Conservation (phyloP, 179 eudicot genomes). For the Spergularia azorica region DNA sequence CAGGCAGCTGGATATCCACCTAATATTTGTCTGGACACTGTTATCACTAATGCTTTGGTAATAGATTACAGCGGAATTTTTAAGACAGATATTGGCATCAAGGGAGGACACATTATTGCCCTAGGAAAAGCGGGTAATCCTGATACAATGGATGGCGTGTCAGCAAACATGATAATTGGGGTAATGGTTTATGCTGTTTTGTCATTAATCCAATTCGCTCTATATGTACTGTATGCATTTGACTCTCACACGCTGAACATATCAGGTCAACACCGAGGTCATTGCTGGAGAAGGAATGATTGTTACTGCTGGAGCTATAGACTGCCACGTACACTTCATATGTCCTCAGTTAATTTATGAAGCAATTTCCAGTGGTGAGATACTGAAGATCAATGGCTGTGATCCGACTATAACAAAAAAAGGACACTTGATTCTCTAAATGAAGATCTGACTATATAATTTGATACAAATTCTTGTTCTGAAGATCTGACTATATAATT, state of each 20-base stretch:
- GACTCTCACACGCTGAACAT: conserved; percentile 4
- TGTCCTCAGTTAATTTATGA: conserved; percentile 92
- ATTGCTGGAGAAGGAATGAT: conserved; percentile 97
- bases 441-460: background rate
- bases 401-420: background rate
- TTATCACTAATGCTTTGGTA: conserved; percentile 85
- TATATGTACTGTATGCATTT: background rate
- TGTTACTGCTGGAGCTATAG: conserved; percentile 94
- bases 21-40: conserved; percentile 75
- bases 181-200: conserved; percentile 37
- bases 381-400: conserved; percentile 14
- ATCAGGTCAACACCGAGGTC: conserved; percentile 85
- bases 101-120: conserved; percentile 64
- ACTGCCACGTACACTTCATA: conserved; percentile 96
- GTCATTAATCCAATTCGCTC: background rate
- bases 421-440: background rate
- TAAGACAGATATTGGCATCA: conserved; percentile 94
- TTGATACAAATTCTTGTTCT: no score
- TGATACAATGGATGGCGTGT: conserved; percentile 77
- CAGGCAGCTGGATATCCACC: conserved; percentile 77
- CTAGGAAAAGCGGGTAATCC: conserved; percentile 96
- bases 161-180: conserved; percentile 70
- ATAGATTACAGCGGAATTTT: conserved; percentile 88
- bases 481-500: no score
- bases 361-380: conserved; percentile 92